phyloP scores from a whole-genome alignment of 2,329 filamentous ascomycete species.

The Microcyclosporella mali region DNA sequence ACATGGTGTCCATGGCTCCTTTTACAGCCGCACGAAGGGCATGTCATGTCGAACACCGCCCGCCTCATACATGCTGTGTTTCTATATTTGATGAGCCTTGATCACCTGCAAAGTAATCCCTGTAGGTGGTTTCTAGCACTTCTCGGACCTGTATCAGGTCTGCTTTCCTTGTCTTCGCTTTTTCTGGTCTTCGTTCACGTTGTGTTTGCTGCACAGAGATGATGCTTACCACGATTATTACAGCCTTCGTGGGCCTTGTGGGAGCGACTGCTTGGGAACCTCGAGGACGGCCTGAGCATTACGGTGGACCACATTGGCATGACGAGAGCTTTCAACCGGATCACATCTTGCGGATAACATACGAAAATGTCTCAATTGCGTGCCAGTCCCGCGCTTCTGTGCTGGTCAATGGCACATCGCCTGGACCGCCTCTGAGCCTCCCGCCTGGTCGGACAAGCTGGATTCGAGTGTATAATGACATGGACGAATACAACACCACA shows the following conservation, averaged over 20 bases:
- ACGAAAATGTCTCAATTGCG: slow-evolving; percentile 38
- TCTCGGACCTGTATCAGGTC: too few species aligned
- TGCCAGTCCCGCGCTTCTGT: slow-evolving; percentile 45
- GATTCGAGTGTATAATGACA: slow-evolving; percentile 56
- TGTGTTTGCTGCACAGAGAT: not conserved
- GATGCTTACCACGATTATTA: slow-evolving; percentile 1
- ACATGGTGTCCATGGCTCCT: too few species aligned
- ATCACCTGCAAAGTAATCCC: not conserved
- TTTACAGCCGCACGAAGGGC: too few species aligned
- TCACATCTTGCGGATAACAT: slow-evolving; percentile 42
- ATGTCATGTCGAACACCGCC: too few species aligned
- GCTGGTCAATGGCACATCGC: slow-evolving; percentile 49
- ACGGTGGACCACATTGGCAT: slow-evolving; percentile 19
- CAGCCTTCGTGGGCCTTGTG: slow-evolving; percentile 3
- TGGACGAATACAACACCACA: slow-evolving; percentile 50
- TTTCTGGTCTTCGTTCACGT: not conserved
- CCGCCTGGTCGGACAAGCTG: slow-evolving; percentile 44
- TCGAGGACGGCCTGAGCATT: slow-evolving; percentile 11
- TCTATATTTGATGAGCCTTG: not conserved
- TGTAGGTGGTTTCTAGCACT: too few species aligned
- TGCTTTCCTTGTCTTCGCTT: too few species aligned
- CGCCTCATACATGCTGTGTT: not conserved
- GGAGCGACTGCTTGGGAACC: slow-evolving; percentile 9
- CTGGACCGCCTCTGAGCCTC: slow-evolving; percentile 47
- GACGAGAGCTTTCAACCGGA: slow-evolving; percentile 37